These are phyloP conservation scores for Dendrobium catenatum DNA, from an alignment of 106 monocot genomes.

Conservation along the genomic window DNA sequence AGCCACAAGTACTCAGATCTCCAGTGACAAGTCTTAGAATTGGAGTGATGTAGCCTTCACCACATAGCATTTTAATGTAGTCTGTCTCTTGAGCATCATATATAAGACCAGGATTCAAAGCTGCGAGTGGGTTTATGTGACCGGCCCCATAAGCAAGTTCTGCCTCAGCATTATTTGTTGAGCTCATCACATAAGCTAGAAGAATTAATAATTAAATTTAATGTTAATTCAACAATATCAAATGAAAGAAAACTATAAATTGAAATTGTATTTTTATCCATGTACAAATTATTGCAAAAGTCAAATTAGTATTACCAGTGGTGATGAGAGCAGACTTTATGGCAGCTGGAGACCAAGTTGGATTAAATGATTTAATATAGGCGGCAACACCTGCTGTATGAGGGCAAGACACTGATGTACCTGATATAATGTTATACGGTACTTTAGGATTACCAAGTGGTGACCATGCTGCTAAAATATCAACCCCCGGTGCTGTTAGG, in stretches of 20 bases:
- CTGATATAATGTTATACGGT: constrained; percentile 27
- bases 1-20: constrained; percentile 8
- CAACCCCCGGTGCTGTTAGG: constrained; percentile 19
- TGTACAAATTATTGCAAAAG: too few species aligned
- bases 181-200: constrained; percentile 12
- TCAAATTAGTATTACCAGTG: constrained; percentile 11
- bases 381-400: constrained; percentile 25
- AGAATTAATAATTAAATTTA: too few species aligned
- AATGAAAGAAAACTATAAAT: too few species aligned
- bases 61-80: constrained; percentile 13
- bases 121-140: constrained; percentile 15
- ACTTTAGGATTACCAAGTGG: background rate
- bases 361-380: constrained; percentile 31
- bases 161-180: background rate
- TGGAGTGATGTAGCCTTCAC: constrained; percentile 12
- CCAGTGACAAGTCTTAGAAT: constrained; percentile 9
- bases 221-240: too few species aligned
- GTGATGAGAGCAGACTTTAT: constrained; percentile 41
- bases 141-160: constrained; percentile 22
- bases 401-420: constrained; percentile 42
- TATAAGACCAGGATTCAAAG: constrained; percentile 11
- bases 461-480: constrained; percentile 24
- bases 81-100: constrained; percentile 18
- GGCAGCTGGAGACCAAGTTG: constrained; percentile 24
- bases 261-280: too few species aligned